Conservation (phyloP, 805 yeast species). For the Saitoella complicata region DNA sequence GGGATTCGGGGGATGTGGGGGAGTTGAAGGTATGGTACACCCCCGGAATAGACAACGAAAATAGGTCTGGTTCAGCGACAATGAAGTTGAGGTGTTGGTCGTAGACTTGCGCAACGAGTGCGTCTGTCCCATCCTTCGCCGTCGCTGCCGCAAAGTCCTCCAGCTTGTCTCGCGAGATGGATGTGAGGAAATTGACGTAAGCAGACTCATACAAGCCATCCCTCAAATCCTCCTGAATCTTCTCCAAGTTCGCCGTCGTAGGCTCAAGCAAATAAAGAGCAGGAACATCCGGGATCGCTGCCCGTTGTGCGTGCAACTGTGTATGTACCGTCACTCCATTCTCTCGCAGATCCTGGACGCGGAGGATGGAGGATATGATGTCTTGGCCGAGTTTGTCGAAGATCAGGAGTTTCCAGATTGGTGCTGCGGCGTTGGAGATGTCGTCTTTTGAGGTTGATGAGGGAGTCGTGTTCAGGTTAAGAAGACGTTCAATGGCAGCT, state of each 20-base stretch:
- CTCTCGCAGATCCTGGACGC: slow-evolving; percentile 66
- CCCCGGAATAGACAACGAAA: slow-evolving; percentile 52
- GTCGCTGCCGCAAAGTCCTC: slow-evolving; percentile 70
- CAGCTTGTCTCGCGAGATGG: slow-evolving; percentile 56
- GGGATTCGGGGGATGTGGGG: slow-evolving; percentile 58
- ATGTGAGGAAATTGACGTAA: slow-evolving; percentile 75
- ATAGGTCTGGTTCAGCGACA: slow-evolving; percentile 84
- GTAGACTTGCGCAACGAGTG: slow-evolving; percentile 67
- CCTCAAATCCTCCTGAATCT: slow-evolving; percentile 52
- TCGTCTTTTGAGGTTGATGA: slow-evolving; percentile 10
- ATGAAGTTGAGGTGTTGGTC: slow-evolving; percentile 88
- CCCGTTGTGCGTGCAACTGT: slow-evolving; percentile 38
- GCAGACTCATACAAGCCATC: slow-evolving; percentile 60
- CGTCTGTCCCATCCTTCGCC: slow-evolving; percentile 53
- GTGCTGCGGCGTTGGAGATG: slow-evolving; percentile 33
- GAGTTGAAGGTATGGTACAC: slow-evolving; percentile 55
- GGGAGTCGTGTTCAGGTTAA: slow-evolving; percentile 56
- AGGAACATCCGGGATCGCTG: slow-evolving; percentile 88
- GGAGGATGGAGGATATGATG: slow-evolving; percentile 73
- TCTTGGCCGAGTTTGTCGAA: slow-evolving; percentile 70
- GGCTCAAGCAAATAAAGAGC: slow-evolving; percentile 87
- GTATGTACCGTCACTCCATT: slow-evolving; percentile 85
- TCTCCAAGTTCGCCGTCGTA: slow-evolving; percentile 52
- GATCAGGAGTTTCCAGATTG: slow-evolving; percentile 81
- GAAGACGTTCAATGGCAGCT: slow-evolving; percentile 60